Conservation (phyloP, 108 stramenopile genomes). For the Skeletonema menzelii region DNA sequence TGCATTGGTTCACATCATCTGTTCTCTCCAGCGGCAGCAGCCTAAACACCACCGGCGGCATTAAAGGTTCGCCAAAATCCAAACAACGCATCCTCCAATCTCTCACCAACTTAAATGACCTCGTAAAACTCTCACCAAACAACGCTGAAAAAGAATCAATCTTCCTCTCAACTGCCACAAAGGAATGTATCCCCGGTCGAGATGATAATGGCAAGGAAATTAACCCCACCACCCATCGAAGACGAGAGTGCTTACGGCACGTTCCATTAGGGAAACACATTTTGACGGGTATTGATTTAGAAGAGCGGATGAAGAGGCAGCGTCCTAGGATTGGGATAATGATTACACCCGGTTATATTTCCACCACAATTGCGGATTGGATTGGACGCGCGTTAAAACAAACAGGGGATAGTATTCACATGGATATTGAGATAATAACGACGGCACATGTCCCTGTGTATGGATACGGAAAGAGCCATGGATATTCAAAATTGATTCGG, state of each 20-base stretch:
- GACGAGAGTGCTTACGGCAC: slow-evolving; percentile 35
- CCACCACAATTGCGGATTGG: slow-evolving; percentile 13
- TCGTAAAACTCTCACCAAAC: background rate
- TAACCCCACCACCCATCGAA: slow-evolving; percentile 28
- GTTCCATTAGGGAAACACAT: slow-evolving; percentile 15
- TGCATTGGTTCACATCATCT: background rate
- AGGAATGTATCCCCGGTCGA: slow-evolving; percentile 36
- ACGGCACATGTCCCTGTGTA: slow-evolving; percentile 83
- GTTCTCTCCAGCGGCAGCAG: background rate
- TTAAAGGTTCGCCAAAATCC: background rate
- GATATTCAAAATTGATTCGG: slow-evolving; percentile 76
- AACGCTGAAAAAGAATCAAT: background rate
- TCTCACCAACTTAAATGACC: background rate
- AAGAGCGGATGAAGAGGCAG: background rate
- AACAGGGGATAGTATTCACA: slow-evolving; percentile 5
- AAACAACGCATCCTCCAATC: background rate
- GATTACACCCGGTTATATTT: slow-evolving; percentile 29
- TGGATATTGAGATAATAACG: slow-evolving; percentile 49
- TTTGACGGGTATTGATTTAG: background rate
- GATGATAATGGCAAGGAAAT: slow-evolving; percentile 30
- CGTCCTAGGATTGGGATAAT: slow-evolving; percentile 40
- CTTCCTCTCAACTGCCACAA: slow-evolving; percentile 15
- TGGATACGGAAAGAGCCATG: slow-evolving; percentile 91
- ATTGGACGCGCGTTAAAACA: slow-evolving; percentile 3
- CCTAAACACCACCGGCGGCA: background rate